A percentile compares a stretch with the other conserved stretches of the same genome.
These are phyloP conservation scores for Schizophyllum commune DNA, from an alignment of 1,284 basidiomycete species.

Conservation along the genomic window DNA sequence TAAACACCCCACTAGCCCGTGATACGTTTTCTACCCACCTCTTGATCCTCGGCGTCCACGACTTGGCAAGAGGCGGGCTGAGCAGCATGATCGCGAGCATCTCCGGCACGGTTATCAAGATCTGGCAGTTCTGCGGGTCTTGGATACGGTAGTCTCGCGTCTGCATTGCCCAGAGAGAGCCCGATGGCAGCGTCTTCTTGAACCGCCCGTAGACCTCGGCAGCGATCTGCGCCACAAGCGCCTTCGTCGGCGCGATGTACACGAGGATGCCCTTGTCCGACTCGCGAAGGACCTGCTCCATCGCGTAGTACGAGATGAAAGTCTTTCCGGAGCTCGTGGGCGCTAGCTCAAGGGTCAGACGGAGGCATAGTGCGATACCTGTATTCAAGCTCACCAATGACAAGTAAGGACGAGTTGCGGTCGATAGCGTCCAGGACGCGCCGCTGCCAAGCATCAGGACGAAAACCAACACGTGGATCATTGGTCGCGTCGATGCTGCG, in stretches of 20 bases:
- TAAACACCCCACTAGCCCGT: too few relatives aligned
- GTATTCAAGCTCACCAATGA: slow-evolving; percentile 42
- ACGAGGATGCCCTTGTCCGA: slow-evolving; percentile 60
- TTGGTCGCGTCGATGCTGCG: slow-evolving; percentile 54
- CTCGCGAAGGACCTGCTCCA: slow-evolving; percentile 55
- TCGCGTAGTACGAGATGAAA: slow-evolving; percentile 69
- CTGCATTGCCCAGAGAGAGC: slow-evolving; percentile 58
- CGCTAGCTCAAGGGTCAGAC: slow-evolving; percentile 26
- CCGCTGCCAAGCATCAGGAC: slow-evolving; percentile 66
- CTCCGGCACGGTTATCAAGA: slow-evolving; percentile 65
- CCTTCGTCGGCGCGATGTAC: slow-evolving; percentile 72
- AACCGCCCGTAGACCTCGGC: slow-evolving; percentile 67
- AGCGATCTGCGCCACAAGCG: slow-evolving; percentile 59
- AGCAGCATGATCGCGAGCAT: slow-evolving; percentile 61
- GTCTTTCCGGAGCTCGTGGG: slow-evolving; percentile 69
- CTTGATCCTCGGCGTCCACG: slow-evolving; percentile 57
- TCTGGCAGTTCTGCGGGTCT: slow-evolving; percentile 59
- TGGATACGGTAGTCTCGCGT: slow-evolving; percentile 61
- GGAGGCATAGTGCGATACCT: background rate
- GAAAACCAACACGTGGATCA: slow-evolving; percentile 53
- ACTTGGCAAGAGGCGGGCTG: slow-evolving; percentile 50
- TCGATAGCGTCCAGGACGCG: slow-evolving; percentile 60
- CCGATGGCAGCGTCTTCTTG: slow-evolving; percentile 47
- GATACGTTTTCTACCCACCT: slow-evolving; percentile 26
- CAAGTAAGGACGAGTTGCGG: slow-evolving; percentile 48